phyloP scores from a whole-genome alignment of 2,329 filamentous ascomycete species.

The Ascochyta pisi region DNA sequence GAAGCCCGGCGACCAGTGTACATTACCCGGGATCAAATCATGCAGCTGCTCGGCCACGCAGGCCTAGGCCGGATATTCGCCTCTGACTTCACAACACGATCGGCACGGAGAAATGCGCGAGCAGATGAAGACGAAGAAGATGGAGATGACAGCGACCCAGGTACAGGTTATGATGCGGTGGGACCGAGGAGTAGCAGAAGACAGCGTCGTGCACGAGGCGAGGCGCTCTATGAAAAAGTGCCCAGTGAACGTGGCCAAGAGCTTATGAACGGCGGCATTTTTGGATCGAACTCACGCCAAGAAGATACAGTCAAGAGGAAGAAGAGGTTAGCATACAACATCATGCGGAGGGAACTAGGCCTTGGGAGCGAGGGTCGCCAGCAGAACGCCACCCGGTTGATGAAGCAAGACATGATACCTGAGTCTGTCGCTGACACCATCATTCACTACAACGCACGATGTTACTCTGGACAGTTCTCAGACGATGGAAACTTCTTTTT shows the following conservation, averaged over 20 bases:
- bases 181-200: constrained; percentile 37
- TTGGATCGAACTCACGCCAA: constrained; percentile 70
- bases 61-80: constrained; percentile 62
- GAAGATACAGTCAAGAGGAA: constrained; percentile 64
- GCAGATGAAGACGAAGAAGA: constrained; percentile 46
- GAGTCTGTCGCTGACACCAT: constrained; percentile 80
- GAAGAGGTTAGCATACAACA: constrained; percentile 67
- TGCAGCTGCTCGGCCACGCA: constrained; percentile 61
- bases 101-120: constrained; percentile 22
- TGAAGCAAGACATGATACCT: constrained; percentile 80
- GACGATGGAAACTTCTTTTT: constrained; percentile 98
- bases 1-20: constrained; percentile 36
- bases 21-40: constrained; percentile 59
- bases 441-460: constrained; percentile 83
- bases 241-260: constrained; percentile 78
- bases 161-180: constrained; percentile 47
- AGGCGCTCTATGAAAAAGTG: constrained; percentile 74
- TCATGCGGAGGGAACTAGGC: constrained; percentile 84
- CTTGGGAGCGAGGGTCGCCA: constrained; percentile 65
- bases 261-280: constrained; percentile 82
- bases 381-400: constrained; percentile 68
- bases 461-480: constrained; percentile 96
- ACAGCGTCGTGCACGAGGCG: constrained; percentile 55
- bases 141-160: constrained; percentile 46
- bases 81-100: constrained; percentile 35